phyloP scores from a whole-genome alignment of 176 grass and related monocot genomes.

The Lolium perenne region DNA sequence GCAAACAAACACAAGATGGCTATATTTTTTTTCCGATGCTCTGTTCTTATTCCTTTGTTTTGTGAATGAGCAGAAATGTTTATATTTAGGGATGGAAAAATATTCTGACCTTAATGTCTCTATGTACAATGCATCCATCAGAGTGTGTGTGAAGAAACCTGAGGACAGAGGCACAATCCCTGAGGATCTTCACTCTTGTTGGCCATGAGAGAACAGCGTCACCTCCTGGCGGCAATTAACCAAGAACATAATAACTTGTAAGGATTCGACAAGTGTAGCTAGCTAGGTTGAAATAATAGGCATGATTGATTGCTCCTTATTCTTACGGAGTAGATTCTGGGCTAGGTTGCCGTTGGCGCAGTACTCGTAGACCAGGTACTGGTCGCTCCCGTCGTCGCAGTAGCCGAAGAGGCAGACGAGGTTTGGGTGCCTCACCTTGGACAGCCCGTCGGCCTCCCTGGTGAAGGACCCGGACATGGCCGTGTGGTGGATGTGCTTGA shows the following conservation, averaged over 20 bases:
- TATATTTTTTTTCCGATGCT: not conserved
- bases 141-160: conserved; percentile 75
- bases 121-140: conserved; percentile 70
- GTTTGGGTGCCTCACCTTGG: conserved; percentile 63
- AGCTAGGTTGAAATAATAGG: not conserved
- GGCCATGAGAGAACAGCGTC: conserved; percentile 57
- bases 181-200: conserved; percentile 59
- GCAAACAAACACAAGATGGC: not conserved
- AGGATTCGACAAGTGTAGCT: not conserved
- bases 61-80: not conserved
- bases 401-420: conserved; percentile 70
- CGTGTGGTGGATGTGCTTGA: conserved; percentile 66
- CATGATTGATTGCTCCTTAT: not conserved
- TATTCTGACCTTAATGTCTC: conserved; percentile 68
- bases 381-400: conserved; percentile 64
- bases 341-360: conserved; percentile 66
- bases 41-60: not conserved
- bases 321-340: conserved; percentile 59
- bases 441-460: conserved; percentile 61
- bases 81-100: not conserved
- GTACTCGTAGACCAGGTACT: conserved; percentile 71
- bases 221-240: conserved; percentile 37
- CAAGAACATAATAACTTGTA: not conserved
- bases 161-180: conserved; percentile 61
- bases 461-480: conserved; percentile 57